A percentile compares a stretch with the other conserved stretches of the same genome.
phyloP scores from a whole-genome alignment of 2,329 filamentous ascomycete genomes.

The Colletotrichum echinochloae region DNA sequence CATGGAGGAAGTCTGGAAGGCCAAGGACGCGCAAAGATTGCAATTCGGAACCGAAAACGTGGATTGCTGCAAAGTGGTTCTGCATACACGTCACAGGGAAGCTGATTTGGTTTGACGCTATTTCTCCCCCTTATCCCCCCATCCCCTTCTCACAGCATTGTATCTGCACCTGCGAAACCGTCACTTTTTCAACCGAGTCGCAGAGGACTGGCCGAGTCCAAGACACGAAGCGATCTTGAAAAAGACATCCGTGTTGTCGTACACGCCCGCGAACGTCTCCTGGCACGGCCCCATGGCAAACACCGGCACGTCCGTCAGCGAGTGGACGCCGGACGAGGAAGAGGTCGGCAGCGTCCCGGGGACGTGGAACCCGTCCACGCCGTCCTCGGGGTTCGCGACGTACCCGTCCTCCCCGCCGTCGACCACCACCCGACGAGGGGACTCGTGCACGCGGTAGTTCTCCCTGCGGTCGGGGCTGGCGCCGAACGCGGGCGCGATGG shows the following conservation, averaged over 20 bases:
- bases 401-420: slow-evolving; percentile 67
- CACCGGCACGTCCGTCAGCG: slow-evolving; percentile 82
- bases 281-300: slow-evolving; percentile 85
- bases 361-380: slow-evolving; percentile 73
- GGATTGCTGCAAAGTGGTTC: slow-evolving; percentile 46
- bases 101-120: slow-evolving; percentile 27
- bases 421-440: slow-evolving; percentile 68
- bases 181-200: slow-evolving; percentile 6
- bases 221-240: slow-evolving; percentile 79
- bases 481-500: slow-evolving; percentile 77
- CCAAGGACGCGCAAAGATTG: slow-evolving; percentile 46
- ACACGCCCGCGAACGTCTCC: slow-evolving; percentile 78
- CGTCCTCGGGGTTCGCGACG: slow-evolving; percentile 77
- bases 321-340: slow-evolving; percentile 78
- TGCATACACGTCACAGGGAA: slow-evolving; percentile 26
- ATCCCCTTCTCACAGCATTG: fast-evolving
- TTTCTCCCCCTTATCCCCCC: no score
- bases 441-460: slow-evolving; percentile 77
- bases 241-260: slow-evolving; percentile 78
- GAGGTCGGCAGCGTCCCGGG: slow-evolving; percentile 78
- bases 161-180: no score
- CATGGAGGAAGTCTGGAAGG: slow-evolving; percentile 48
- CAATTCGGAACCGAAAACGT: slow-evolving; percentile 47
- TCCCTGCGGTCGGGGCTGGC: slow-evolving; percentile 83
- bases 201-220: slow-evolving; percentile 58